Evolutionary conservation across 225 moss, liverwort and hornwort genomes (phyloP).

Genomic region (Neckera pumila): DNA sequence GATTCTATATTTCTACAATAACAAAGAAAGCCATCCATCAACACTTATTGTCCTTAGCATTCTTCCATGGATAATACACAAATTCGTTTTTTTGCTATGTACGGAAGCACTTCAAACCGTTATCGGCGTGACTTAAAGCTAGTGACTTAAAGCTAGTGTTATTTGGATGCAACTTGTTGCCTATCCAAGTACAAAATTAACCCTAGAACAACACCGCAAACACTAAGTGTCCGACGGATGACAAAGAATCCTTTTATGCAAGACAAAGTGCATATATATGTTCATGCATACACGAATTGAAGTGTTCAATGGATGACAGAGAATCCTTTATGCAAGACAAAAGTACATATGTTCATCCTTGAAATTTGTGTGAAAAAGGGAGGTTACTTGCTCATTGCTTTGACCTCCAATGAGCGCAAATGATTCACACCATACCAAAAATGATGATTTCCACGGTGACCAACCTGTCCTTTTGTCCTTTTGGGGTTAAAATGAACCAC

Average conservation of each 20-base stretch:
- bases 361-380: not conserved
- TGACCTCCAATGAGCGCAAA: not conserved
- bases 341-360: not conserved
- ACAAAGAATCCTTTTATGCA: not conserved
- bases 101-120: not conserved
- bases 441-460: not conserved
- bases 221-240: not conserved
- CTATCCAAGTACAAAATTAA: not conserved
- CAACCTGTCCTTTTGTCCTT: not conserved
- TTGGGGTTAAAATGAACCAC: not conserved
- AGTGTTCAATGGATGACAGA: not conserved
- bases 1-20: not conserved
- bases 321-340: not conserved
- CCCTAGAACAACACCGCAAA: accelerated
- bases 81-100: not conserved
- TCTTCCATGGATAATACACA: not conserved
- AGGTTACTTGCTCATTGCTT: accelerated
- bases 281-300: accelerated
- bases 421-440: not conserved
- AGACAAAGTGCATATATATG: not conserved
- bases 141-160: not conserved
- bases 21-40: not conserved
- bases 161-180: not conserved
- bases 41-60: not conserved
- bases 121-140: not conserved